Conservation (phyloP, 371 early-diverging fungal species). For the Massospora cicadina region DNA sequence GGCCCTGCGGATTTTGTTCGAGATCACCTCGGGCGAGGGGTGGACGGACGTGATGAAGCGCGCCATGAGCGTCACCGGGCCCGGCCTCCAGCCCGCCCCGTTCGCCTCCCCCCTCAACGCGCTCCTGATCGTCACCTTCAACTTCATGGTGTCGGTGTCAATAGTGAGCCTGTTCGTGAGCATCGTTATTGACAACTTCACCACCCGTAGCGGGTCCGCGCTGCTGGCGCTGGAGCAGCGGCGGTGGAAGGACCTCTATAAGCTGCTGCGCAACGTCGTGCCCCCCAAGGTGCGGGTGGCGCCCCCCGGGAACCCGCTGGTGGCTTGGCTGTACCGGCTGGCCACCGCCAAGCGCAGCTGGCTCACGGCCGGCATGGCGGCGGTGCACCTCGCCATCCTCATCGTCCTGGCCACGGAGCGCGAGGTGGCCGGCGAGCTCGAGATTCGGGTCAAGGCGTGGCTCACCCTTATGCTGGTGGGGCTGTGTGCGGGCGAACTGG, state of each 20-base stretch:
- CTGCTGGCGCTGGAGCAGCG: constrained; percentile 47
- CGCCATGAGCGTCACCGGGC: constrained; percentile 30
- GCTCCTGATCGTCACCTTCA: constrained; percentile 32
- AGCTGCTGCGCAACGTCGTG: constrained; percentile 32
- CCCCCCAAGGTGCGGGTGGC: constrained; percentile 28
- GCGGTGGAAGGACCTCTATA: constrained; percentile 49
- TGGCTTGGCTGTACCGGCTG: not conserved
- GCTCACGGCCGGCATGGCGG: not conserved
- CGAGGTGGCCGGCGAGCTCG: not conserved
- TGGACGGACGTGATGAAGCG: constrained; percentile 44
- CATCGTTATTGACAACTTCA: constrained; percentile 46
- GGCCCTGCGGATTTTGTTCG: constrained; percentile 38
- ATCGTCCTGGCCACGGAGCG: not conserved
- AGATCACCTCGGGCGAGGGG: constrained; percentile 50
- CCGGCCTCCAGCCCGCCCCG: constrained; percentile 7
- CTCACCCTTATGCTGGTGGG: not conserved
- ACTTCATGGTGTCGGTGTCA: constrained; percentile 42
- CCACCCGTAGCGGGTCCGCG: constrained; percentile 40
- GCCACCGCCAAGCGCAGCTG: constrained; percentile 6
- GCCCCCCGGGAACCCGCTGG: not conserved
- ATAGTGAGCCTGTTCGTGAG: constrained; percentile 46
- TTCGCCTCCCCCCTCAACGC: constrained; percentile 27
- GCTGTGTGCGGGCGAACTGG: not conserved
- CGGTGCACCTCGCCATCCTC: constrained; percentile 1
- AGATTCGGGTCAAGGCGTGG: not conserved